A percentile compares a stretch with the other conserved stretches of the same genome.
These are phyloP conservation scores for Thalassiosira exigua DNA, from an alignment of 352 stramenopile genomes.

Conservation along the genomic window DNA sequence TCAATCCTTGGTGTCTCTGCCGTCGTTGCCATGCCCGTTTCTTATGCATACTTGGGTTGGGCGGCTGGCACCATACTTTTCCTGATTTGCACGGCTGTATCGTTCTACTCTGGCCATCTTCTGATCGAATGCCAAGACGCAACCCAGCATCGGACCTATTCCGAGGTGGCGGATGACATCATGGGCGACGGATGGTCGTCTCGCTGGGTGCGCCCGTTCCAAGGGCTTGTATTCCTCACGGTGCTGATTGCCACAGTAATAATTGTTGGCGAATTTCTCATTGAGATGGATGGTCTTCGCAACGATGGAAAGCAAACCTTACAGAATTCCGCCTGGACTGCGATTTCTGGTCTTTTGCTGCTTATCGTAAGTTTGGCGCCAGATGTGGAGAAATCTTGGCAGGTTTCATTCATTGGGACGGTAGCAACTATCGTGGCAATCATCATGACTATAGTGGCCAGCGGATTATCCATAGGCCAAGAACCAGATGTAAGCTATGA, in stretches of 20 bases:
- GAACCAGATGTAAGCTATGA: not conserved
- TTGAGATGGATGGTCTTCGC: not conserved
- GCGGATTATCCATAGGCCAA: not conserved
- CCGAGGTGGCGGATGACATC: constrained; percentile 4
- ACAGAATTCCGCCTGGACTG: not conserved
- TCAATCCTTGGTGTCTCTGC: constrained; percentile 13
- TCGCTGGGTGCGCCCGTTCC: constrained; percentile 10
- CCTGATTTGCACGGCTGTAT: not conserved
- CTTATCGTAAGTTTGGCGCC: constrained; percentile 10
- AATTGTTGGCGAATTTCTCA: not conserved
- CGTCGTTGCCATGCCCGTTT: constrained; percentile 2
- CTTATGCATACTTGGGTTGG: not conserved
- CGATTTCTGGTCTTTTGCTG: not conserved
- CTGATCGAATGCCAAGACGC: constrained; percentile 22
- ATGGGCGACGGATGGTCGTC: constrained; percentile 20
- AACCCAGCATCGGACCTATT: constrained; percentile 15
- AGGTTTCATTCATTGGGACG: constrained; percentile 6
- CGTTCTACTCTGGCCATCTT: constrained; percentile 4
- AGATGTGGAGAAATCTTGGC: constrained; percentile 23
- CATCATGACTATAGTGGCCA: not conserved
- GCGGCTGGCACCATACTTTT: constrained; percentile 2
- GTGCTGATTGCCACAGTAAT: constrained; percentile 14
- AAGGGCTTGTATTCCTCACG: constrained; percentile 13
- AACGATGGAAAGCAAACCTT: not conserved
- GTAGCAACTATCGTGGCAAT: constrained; percentile 3